These are phyloP conservation scores for Penicillium sp. DNA, from an alignment of 2,329 filamentous ascomycete species.

Conservation along the genomic window DNA sequence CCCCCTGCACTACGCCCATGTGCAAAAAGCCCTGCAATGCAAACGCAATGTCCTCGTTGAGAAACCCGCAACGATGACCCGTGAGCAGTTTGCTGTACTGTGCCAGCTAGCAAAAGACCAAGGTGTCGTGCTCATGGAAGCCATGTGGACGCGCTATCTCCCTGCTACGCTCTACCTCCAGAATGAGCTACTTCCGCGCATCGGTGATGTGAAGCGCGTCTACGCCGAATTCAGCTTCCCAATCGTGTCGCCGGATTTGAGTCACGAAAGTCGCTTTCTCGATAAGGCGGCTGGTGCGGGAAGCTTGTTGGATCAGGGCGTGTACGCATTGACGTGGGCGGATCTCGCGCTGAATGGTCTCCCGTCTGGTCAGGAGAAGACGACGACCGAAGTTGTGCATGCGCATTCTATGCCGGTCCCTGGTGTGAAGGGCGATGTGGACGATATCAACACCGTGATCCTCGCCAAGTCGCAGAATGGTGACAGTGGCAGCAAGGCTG, in stretches of 20 bases:
- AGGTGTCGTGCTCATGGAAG: constrained; percentile 27
- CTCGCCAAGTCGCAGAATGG: constrained; percentile 18
- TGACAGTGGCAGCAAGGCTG: neutral
- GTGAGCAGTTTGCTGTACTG: constrained; percentile 15
- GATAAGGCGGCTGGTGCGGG: constrained; percentile 72
- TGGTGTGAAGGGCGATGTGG: constrained; percentile 23
- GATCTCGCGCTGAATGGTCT: constrained; percentile 18
- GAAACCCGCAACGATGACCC: constrained; percentile 28
- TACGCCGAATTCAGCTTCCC: constrained; percentile 27
- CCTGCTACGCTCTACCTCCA: constrained; percentile 24
- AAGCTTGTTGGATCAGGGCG: constrained; percentile 68
- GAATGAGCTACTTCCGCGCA: constrained; percentile 54
- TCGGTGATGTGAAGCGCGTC: constrained; percentile 48
- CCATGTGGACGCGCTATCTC: constrained; percentile 29
- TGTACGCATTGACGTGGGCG: constrained; percentile 77
- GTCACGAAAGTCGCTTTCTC: constrained; percentile 59
- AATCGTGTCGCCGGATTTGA: constrained; percentile 21
- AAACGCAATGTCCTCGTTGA: constrained; percentile 26
- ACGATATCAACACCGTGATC: constrained; percentile 28
- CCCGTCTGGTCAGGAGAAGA: neutral
- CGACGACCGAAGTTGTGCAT: constrained; percentile 17
- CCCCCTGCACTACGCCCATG: constrained; percentile 25
- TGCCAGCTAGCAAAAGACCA: constrained; percentile 8
- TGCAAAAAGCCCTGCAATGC: constrained; percentile 17
- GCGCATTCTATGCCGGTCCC: constrained; percentile 18